Evolutionary conservation across 2,329 filamentous ascomycete genomes (phyloP).

Genomic region (Cladobotryum protrusum): DNA sequence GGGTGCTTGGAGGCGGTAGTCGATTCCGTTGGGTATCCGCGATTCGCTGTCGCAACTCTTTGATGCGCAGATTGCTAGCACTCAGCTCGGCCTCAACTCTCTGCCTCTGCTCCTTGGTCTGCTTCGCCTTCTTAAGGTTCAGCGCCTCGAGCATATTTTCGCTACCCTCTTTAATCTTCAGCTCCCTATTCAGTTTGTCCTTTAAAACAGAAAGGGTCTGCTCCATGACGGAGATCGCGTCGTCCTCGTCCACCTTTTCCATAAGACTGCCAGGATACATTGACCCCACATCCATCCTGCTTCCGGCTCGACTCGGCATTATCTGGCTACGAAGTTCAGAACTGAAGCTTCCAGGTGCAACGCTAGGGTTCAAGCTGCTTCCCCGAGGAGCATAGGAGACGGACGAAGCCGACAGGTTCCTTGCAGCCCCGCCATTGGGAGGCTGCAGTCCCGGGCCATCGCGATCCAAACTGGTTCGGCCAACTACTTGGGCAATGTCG

Average conservation of each 20-base stretch:
- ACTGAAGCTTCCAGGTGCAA: constrained; percentile 79
- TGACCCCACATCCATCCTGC: constrained; percentile 30
- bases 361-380: constrained; percentile 63
- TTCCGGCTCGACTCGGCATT: constrained; percentile 32
- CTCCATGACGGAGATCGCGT: constrained; percentile 52
- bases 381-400: constrained; percentile 61
- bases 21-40: constrained; percentile 51
- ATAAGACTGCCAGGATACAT: constrained; percentile 35
- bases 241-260: constrained; percentile 59
- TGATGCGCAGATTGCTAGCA: constrained; percentile 71
- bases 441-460: constrained; percentile 46
- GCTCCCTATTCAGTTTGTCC: constrained; percentile 86
- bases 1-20: constrained; percentile 41
- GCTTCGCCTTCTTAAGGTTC: constrained; percentile 91
- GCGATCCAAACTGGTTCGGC: constrained; percentile 47
- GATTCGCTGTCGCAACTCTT: constrained; percentile 54
- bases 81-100: constrained; percentile 83
- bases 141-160: constrained; percentile 96
- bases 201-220: constrained; percentile 68
- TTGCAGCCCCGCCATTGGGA: constrained; percentile 36
- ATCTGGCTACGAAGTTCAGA: constrained; percentile 74
- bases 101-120: constrained; percentile 77
- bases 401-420: constrained; percentile 46
- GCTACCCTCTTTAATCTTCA: constrained; percentile 96
- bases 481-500: constrained; percentile 29